A percentile compares a stretch with the other conserved stretches of the same genome.
phyloP scores from a whole-genome alignment of 495 filamentous ascomycete genomes.

The Penicillium ochrochloron region DNA sequence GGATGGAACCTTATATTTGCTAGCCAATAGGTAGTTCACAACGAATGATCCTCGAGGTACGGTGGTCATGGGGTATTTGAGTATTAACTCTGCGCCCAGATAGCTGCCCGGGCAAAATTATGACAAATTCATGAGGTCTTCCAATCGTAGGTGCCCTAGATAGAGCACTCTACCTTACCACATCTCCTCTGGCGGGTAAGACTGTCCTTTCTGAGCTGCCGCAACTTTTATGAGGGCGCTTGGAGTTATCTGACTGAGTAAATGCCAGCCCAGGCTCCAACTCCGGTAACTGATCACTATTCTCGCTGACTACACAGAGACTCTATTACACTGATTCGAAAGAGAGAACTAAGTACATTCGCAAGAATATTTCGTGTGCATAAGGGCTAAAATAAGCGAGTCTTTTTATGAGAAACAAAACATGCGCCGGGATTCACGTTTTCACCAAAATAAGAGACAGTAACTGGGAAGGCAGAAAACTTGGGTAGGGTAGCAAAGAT shows the following conservation, averaged over 20 bases:
- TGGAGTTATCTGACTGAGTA: conserved; percentile 15
- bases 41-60: no score
- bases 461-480: not conserved
- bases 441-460: not conserved
- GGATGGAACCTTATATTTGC: no score
- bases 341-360: not conserved
- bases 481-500: not conserved
- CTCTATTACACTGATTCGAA: not conserved
- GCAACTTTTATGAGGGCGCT: conserved; percentile 20
- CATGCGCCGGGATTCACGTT: not conserved
- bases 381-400: not conserved
- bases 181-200: conserved; percentile 3
- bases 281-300: not conserved
- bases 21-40: no score
- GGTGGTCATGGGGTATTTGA: no score
- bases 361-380: not conserved
- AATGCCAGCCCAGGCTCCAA: not conserved
- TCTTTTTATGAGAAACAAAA: not conserved
- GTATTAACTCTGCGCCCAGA: no score
- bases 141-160: no score
- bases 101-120: no score
- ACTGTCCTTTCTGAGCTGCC: conserved; percentile 11
- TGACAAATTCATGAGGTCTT: no score
- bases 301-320: not conserved
- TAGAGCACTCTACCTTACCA: no score